A percentile compares a stretch with the other conserved stretches of the same genome.
Conservation (phyloP, 208 protist species). For the Tritrichomonas foetus region DNA sequence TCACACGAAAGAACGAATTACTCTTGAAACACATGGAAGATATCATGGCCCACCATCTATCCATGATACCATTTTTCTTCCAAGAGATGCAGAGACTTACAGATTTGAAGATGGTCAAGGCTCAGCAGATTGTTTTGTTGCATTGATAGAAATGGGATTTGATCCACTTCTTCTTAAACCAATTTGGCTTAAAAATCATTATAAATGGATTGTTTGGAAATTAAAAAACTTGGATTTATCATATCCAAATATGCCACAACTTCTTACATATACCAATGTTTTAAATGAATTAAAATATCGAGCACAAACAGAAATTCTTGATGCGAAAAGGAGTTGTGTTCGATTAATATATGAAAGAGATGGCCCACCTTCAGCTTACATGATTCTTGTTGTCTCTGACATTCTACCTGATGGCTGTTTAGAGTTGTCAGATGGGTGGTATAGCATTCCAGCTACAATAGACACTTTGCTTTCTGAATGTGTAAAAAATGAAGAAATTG, state of each 20-base stretch:
- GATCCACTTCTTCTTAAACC: neutral
- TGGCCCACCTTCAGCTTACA: neutral
- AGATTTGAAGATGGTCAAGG: neutral
- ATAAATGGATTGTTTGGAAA: constrained; percentile 40
- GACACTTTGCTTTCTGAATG: neutral
- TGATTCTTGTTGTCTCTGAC: neutral
- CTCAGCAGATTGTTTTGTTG: neutral
- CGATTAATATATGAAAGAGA: constrained; percentile 15
- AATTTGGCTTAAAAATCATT: neutral
- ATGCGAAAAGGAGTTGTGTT: neutral
- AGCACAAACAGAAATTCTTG: neutral
- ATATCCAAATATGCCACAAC: neutral
- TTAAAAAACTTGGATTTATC: neutral
- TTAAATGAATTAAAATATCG: neutral
- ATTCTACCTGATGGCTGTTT: neutral
- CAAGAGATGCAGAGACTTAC: neutral
- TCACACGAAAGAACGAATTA: neutral
- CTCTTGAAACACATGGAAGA: neutral
- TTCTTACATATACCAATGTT: neutral
- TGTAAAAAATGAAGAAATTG: neutral
- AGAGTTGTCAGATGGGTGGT: constrained; percentile 35
- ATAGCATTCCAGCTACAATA: neutral
- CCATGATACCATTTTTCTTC: neutral
- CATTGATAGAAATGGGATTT: neutral
- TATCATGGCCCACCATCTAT: neutral